Evolutionary conservation across 495 filamentous ascomycete genomes (phyloP).

Genomic region (Usnea hakonensis): DNA sequence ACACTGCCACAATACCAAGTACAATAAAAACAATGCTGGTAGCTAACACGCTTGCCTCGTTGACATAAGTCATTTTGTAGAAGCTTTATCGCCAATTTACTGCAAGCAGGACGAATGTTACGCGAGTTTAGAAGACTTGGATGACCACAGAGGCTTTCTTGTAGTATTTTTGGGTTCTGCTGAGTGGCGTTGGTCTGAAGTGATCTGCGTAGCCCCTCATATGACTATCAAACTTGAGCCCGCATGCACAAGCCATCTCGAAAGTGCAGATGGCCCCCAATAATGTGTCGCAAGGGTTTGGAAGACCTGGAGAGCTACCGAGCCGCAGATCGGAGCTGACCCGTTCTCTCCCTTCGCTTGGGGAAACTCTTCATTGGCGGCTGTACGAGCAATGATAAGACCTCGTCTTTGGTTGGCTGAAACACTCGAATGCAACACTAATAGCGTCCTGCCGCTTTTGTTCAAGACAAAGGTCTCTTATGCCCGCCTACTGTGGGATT

Average conservation of each 20-base stretch:
- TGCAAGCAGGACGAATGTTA: neutral
- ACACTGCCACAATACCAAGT: conserved; percentile 1
- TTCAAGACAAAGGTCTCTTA: neutral
- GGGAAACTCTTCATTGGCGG: no score
- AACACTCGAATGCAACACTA: neutral
- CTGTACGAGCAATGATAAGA: neutral
- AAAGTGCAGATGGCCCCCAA: neutral
- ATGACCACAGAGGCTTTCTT: no score
- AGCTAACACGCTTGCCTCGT: conserved; percentile 4
- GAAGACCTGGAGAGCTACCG: neutral
- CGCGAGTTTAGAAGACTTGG: neutral
- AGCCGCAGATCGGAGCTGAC: neutral
- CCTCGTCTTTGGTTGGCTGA: neutral
- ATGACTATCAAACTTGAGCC: neutral
- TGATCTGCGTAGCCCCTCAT: neutral
- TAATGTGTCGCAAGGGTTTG: neutral
- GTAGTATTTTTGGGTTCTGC: no score
- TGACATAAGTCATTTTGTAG: neutral
- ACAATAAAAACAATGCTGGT: neutral
- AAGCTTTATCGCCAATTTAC: neutral
- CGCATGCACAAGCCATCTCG: neutral
- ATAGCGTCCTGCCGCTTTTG: neutral
- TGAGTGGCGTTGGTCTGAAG: no score
- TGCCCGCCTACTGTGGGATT: neutral
- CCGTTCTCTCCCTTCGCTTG: neutral